Evolutionary conservation across 2,329 filamentous ascomycete species (phyloP), one percentile per base, ranked within the genome.

Genomic region (Aspergillus pseudoterreus): DNA sequence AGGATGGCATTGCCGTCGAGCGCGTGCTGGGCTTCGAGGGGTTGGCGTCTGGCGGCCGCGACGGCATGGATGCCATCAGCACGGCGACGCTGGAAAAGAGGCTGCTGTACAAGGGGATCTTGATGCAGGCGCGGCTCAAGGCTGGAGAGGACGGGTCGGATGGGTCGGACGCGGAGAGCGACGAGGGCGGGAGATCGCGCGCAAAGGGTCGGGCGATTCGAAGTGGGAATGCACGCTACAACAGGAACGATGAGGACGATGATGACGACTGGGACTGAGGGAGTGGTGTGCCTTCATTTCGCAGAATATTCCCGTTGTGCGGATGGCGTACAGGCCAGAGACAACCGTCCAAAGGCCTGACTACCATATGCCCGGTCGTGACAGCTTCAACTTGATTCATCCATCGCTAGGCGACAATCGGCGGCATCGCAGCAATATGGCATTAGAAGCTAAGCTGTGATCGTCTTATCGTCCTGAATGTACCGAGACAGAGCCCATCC

Each of bases 1-100:
- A 71, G 49, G 74, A 75, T 60, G 76, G 76, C 22, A 61, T 75
- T 15, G 70, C 67, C 0, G 69, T 72, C 47, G 75, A 76, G 47
- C 60, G 74, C 38, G 65, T 78, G 15, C 65, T 76, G 46, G 76
- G 76, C 2, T 78, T 78, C 61, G 76, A 78, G 45, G 76, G 76
- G 12, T 50, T 77, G 43, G 71, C 71, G 38, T 57, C 61, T 45
- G 60, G 68, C 10, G 71, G 70, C 22, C 49, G 55, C 43, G 72
- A 75, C 60, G 70, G 66, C n/a, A 63, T 60, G 12, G 65, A 71
- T 42, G 63, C 61, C 22, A 76, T 78, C 52, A 64, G 62, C 50
- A 73, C 73, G 3, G 61, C 55, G 35, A 68, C 69, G 32, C 55
- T 78, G 49, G 75, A 78, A 60, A 71, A 66, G 51, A 66, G 71